A percentile compares a stretch with the other conserved stretches of the same genome.
These are phyloP conservation scores for Ogataea neopini DNA, from an alignment of 805 yeast species.

Conservation along the genomic window DNA sequence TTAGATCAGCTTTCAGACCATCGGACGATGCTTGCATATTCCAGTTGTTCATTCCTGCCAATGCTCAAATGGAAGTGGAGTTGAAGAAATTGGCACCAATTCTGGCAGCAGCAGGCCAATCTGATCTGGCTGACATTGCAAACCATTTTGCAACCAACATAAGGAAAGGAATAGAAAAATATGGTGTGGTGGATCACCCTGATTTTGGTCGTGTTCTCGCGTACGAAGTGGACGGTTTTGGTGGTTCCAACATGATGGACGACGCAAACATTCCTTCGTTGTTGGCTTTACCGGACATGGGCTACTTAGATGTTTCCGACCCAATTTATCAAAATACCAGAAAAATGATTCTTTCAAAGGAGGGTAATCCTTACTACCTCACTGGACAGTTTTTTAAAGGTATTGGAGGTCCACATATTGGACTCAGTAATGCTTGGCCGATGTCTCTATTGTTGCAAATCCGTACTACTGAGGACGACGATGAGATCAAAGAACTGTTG, in stretches of 20 bases:
- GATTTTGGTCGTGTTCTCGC: conserved; percentile 78
- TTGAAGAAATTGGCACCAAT: conserved; percentile 39
- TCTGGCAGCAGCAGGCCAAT: conserved; percentile 22
- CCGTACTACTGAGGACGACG: conserved; percentile 71
- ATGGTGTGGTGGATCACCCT: conserved; percentile 70
- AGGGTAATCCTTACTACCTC: conserved; percentile 78
- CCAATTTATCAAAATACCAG: conserved; percentile 75
- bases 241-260: conserved; percentile 74
- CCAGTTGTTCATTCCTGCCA: conserved; percentile 84
- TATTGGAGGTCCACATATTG: conserved; percentile 90
- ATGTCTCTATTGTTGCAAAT: conserved; percentile 78
- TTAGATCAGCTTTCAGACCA: conserved; percentile 85
- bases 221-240: conserved; percentile 87
- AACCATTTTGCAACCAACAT: conserved; percentile 44
- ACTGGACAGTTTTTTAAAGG: conserved; percentile 67
- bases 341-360: conserved; percentile 64
- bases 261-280: conserved; percentile 90
- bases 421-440: conserved; percentile 84
- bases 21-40: conserved; percentile 84
- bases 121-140: conserved; percentile 31
- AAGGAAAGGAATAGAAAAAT: conserved; percentile 54
- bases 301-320: conserved; percentile 54
- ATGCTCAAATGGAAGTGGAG: conserved; percentile 73
- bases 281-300: conserved; percentile 77
- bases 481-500: conserved; percentile 58